Evolutionary conservation across 1,139 yeast genomes (phyloP).

Genomic region (Suhomyces bolitotheri): DNA sequence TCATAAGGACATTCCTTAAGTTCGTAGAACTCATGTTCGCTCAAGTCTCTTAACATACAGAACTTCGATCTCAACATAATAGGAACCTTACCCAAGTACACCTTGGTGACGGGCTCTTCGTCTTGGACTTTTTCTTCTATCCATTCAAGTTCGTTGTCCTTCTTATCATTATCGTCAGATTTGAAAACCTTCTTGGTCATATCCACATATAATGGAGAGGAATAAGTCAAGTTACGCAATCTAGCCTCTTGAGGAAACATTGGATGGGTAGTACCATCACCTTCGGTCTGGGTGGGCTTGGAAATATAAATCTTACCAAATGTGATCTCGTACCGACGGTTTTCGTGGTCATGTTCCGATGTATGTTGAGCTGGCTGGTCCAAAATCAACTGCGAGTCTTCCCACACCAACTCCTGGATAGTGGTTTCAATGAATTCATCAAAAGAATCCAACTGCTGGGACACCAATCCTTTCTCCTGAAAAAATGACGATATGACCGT

Average conservation of each 20-base stretch:
- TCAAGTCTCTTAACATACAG: slow-evolving; percentile 87
- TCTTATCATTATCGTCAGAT: slow-evolving; percentile 61
- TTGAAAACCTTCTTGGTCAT: slow-evolving; percentile 89
- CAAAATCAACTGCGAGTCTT: slow-evolving; percentile 87
- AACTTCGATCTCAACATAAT: slow-evolving; percentile 96
- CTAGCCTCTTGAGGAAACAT: slow-evolving; percentile 99
- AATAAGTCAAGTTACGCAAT: slow-evolving; percentile 90
- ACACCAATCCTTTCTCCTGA: slow-evolving; percentile 93
- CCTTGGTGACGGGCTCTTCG: slow-evolving; percentile 67
- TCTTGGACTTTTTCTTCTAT: slow-evolving; percentile 52
- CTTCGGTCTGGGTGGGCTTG: slow-evolving; percentile 97
- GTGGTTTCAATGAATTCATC: slow-evolving; percentile 97
- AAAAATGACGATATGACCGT: slow-evolving; percentile 94
- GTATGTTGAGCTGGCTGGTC: slow-evolving; percentile 99
- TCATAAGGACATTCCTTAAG: slow-evolving; percentile 98
- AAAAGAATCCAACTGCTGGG: slow-evolving; percentile 96
- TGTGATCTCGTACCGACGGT: slow-evolving; percentile 89
- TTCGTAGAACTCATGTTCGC: slow-evolving; percentile 94
- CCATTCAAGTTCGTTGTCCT: slow-evolving; percentile 74
- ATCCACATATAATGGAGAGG: slow-evolving; percentile 94
- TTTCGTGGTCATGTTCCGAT: slow-evolving; percentile 83
- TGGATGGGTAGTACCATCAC: slow-evolving; percentile 98
- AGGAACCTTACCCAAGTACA: slow-evolving; percentile 94
- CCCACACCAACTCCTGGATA: slow-evolving; percentile 94
- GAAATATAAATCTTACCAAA: slow-evolving; percentile 97